These are phyloP conservation scores for Phycomyces blakesleeanus DNA, from an alignment of 192 early-diverging fungal genomes.

Conservation along the genomic window DNA sequence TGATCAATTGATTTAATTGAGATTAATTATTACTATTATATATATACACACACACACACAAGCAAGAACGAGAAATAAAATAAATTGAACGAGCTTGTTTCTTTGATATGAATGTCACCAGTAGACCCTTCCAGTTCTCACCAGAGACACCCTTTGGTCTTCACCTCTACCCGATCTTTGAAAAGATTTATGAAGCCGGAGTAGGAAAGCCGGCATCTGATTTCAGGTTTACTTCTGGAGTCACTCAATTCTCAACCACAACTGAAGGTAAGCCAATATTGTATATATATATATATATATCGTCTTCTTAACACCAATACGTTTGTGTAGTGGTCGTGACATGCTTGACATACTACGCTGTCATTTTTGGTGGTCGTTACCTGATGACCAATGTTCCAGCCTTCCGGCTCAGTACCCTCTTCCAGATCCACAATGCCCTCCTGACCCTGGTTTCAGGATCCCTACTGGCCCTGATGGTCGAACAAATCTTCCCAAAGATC, in stretches of 20 bases:
- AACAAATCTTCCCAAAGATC: conserved; percentile 72
- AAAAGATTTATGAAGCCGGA: conserved; percentile 31
- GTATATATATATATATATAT: too few relatives aligned
- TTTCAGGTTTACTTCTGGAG: conserved; percentile 40
- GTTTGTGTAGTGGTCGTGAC: conserved; percentile 49
- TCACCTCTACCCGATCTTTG: conserved; percentile 42
- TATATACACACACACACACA: too few relatives aligned
- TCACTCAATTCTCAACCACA: conserved; percentile 43
- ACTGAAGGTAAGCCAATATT: conserved; percentile 30
- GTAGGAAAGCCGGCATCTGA: conserved; percentile 38
- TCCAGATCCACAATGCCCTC: conserved; percentile 79
- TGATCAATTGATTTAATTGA: too few relatives aligned
- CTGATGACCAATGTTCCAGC: conserved; percentile 65
- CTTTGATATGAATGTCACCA: background rate
- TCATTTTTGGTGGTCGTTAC: conserved; percentile 75
- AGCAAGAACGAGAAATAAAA: too few relatives aligned
- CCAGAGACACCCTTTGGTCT: conserved; percentile 48
- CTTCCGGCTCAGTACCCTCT: conserved; percentile 64
- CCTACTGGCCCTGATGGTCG: conserved; percentile 69
- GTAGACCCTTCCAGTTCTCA: conserved; percentile 12
- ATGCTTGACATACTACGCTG: conserved; percentile 62
- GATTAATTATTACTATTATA: too few relatives aligned
- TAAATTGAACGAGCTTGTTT: too few relatives aligned
- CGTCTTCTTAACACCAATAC: too few relatives aligned
- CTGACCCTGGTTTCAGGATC: conserved; percentile 66